These are phyloP conservation scores for Starmerella khaoyaiensis DNA, from an alignment of 805 yeast species.

Conservation along the genomic window DNA sequence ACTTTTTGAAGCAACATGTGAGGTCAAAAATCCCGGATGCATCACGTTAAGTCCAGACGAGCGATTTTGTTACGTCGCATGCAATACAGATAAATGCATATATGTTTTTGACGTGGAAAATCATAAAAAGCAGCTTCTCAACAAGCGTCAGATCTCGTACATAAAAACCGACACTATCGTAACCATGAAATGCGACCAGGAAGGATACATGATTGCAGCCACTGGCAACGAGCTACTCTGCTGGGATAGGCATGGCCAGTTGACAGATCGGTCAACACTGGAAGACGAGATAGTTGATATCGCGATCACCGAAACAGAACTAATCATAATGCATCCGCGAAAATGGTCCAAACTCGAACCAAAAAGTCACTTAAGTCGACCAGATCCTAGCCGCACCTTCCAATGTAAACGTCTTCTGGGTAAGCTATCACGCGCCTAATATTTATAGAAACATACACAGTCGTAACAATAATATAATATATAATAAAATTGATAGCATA, in stretches of 20 bases:
- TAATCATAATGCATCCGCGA: neutral
- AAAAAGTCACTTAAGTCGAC: too few relatives aligned
- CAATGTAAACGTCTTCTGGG: too few relatives aligned
- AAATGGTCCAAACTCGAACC: neutral
- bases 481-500: too few relatives aligned
- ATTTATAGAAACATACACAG: too few relatives aligned
- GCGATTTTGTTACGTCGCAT: conserved; percentile 1
- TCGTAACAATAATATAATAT: too few relatives aligned
- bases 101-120: neutral
- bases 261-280: neutral
- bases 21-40: neutral
- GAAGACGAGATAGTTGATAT: conserved; percentile 1
- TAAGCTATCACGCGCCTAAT: too few relatives aligned
- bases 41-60: conserved; percentile 1
- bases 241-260: conserved; percentile 5
- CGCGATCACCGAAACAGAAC: neutral
- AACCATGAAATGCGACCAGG: conserved; percentile 1
- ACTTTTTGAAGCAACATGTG: too few relatives aligned
- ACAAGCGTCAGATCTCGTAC: neutral
- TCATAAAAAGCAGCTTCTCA: neutral
- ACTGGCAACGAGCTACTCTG: neutral
- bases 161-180: neutral
- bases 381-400: too few relatives aligned
- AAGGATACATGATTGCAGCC: conserved; percentile 1
- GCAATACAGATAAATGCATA: neutral